Conservation (phyloP, 441 rosid species). For the Capsella rubella region DNA sequence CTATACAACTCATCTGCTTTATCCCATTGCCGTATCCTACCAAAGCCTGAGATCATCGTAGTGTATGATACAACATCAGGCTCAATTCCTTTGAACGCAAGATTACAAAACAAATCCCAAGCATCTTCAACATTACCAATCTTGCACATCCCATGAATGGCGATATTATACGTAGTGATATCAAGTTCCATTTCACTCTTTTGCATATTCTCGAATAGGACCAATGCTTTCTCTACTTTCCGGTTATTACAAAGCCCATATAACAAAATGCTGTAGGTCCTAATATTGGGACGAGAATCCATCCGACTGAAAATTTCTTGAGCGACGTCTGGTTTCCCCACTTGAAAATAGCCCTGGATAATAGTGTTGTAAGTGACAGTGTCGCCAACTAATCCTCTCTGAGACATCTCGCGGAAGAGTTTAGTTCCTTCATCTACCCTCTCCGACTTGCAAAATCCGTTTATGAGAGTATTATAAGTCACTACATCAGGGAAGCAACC, state of each 20-base stretch:
- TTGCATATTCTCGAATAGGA: constrained; percentile 27
- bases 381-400: constrained; percentile 30
- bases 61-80: constrained; percentile 41
- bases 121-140: constrained; percentile 46
- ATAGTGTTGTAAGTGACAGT: constrained; percentile 41
- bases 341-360: constrained; percentile 37
- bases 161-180: constrained; percentile 36
- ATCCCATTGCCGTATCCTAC: constrained; percentile 33
- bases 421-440: constrained; percentile 33
- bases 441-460: constrained; percentile 47
- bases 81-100: constrained; percentile 21
- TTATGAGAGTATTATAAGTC: constrained; percentile 46
- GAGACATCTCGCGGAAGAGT: constrained; percentile 35
- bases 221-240: constrained; percentile 39
- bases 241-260: constrained; percentile 40
- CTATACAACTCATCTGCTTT: constrained; percentile 44
- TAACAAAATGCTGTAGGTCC: constrained; percentile 44
- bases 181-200: constrained; percentile 35
- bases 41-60: constrained; percentile 41
- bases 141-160: constrained; percentile 49
- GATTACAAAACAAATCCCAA: constrained; percentile 38
- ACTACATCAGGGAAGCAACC: constrained; percentile 27
- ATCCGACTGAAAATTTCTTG: constrained; percentile 39
- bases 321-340: constrained; percentile 21
- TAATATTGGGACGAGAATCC: constrained; percentile 30